phyloP scores from a whole-genome alignment of 2,329 filamentous ascomycete species.

The Blastomyces percursus region DNA sequence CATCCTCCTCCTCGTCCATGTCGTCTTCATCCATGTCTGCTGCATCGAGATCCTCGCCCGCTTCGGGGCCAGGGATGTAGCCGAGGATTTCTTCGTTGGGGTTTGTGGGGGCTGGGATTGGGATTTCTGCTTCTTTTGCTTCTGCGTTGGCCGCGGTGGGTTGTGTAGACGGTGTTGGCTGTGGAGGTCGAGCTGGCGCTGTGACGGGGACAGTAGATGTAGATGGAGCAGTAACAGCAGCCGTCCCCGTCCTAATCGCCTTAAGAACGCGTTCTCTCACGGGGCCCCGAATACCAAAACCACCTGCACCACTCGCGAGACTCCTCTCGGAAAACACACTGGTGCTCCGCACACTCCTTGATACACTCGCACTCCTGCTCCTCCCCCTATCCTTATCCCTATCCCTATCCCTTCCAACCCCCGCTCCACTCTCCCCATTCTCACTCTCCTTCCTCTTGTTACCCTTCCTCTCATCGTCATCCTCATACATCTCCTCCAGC shows the following conservation, averaged over 20 bases:
- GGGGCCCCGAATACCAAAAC: not conserved
- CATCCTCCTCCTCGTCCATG: constrained; percentile 23
- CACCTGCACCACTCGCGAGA: constrained; percentile 2
- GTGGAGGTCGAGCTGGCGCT: not conserved
- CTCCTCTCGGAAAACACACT: constrained; percentile 12
- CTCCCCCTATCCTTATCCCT: not conserved
- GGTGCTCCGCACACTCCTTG: constrained; percentile 16
- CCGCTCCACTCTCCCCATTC: constrained; percentile 10
- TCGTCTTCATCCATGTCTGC: constrained; percentile 20
- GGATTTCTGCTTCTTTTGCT: not conserved
- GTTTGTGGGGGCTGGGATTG: constrained; percentile 4
- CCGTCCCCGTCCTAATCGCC: not conserved
- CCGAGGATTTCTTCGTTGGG: constrained; percentile 20
- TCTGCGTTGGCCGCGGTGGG: constrained; percentile 7
- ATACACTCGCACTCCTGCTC: not conserved
- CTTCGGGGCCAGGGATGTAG: constrained; percentile 14
- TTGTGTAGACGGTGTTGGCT: constrained; percentile 11
- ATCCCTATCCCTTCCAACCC: constrained; percentile 9
- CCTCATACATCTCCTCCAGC: constrained; percentile 32
- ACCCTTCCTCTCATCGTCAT: constrained; percentile 20
- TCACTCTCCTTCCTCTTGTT: constrained; percentile 9
- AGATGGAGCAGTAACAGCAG: not conserved
- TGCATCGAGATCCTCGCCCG: constrained; percentile 18
- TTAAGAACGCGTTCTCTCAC: constrained; percentile 3
- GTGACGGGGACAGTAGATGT: not conserved